Evolutionary conservation across 768 basidiomycete species (phyloP), one percentile per base, ranked within the genome.

Genomic region (Russula ochroleuca): DNA sequence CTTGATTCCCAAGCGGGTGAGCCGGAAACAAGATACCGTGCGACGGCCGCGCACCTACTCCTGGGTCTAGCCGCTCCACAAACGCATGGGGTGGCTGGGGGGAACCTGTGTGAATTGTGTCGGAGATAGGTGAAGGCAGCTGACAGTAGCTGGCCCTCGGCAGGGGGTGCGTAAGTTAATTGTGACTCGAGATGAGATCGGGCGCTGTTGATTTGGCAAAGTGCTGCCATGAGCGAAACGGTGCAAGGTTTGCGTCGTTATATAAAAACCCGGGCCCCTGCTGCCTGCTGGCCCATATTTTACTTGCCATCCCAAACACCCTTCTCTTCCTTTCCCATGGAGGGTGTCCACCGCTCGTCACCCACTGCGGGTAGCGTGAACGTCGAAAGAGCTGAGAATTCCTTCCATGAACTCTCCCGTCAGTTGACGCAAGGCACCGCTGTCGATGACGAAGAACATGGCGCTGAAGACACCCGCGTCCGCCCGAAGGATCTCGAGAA

Each of bases 401-500:
- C 52, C 7, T 67, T 67, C 11, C 40, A 67, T 14, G 62, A 64
- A 8, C 62, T 67, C 45, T 67, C 65, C 14, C 63, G 63, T 10
- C 65, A 67, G 28, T 23, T 67, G n/a, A 65, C 57, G 25, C 63
- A 67, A 49, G 63, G 40, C 25, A 64, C 65, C 45, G 6, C 50
- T 35, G 54, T 56, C 35, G 53, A 48, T 2, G 65, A 33, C 2
- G 33, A 48, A 19, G 49, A 57, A 5, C 52, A 45, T 1, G 40
- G 38, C 5, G 14, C n/a, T 2, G 37, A 25, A 2, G 33, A n/a
- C 6, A 6, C 64, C 13, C 54, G 15, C 31, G 31, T 23, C 17
- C 31, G 6, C 1, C 8, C 17, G 13, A 28, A 25, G 8, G 80
- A 79, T 52, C 57, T 76, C 23, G 79, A 78, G 63, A 77, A 80